A percentile compares a stretch with the other conserved stretches of the same genome.
Conservation (phyloP, 2,329 filamentous ascomycete genomes). For the Pestalotiopsis sp. region DNA sequence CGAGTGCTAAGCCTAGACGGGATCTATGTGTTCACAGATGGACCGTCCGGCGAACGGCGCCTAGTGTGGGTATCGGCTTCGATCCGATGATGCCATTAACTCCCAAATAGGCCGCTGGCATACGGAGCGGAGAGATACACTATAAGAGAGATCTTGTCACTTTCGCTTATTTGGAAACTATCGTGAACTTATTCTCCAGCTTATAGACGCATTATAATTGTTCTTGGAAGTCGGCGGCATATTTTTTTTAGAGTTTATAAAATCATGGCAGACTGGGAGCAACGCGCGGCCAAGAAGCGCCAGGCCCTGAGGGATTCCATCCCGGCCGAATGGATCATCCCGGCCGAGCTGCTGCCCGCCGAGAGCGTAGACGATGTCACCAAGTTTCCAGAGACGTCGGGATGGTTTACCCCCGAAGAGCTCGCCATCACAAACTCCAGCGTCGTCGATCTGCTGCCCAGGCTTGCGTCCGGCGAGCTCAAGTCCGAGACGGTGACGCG, state of each 20-base stretch:
- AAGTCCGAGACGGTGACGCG: constrained; percentile 34
- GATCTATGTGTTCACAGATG: background rate
- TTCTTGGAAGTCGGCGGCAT: background rate
- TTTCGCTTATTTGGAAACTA: background rate
- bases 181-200: background rate
- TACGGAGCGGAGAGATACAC: background rate
- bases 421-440: constrained; percentile 36
- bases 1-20: background rate
- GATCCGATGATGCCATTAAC: constrained; percentile 2
- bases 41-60: background rate
- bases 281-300: constrained; percentile 42
- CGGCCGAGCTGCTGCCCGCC: constrained; percentile 51
- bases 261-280: constrained; percentile 36
- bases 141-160: background rate
- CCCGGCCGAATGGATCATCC: constrained; percentile 58
- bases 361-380: constrained; percentile 56
- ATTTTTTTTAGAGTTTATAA: background rate
- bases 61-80: background rate
- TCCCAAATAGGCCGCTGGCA: background rate
- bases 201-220: background rate
- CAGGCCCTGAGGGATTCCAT: constrained; percentile 47
- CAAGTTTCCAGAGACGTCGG: constrained; percentile 53
- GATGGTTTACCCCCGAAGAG: constrained; percentile 55
- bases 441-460: constrained; percentile 33
- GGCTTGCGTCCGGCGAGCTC: constrained; percentile 36